Evolutionary conservation across 768 basidiomycete species (phyloP).

Genomic region (Crucibulum laeve): DNA sequence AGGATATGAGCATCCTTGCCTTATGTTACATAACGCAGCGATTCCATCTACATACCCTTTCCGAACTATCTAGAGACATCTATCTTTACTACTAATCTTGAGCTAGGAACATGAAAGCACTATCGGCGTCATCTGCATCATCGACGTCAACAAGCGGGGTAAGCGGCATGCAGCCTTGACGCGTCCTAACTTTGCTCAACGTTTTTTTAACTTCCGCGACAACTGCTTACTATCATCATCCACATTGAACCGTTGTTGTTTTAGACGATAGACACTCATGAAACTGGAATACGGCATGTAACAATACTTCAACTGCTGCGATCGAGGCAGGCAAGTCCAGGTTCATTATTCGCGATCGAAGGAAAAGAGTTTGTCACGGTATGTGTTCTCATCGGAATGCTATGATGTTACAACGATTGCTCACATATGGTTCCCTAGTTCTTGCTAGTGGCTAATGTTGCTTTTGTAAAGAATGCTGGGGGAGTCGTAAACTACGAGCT

Average conservation of each 20-base stretch:
- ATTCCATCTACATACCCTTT: not conserved
- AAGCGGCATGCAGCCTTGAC: not conserved
- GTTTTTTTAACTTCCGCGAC: not conserved
- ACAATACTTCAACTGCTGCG: slow-evolving; percentile 20
- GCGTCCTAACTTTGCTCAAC: too few species aligned
- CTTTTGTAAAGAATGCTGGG: slow-evolving; percentile 10
- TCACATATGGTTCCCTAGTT: not conserved
- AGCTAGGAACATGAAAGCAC: too few species aligned
- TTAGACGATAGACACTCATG: too few species aligned
- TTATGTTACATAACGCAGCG: too few species aligned
- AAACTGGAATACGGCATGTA: slow-evolving; percentile 20
- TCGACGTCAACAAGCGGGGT: slow-evolving; percentile 6
- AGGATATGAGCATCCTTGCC: too few species aligned
- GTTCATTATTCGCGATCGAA: slow-evolving; percentile 14
- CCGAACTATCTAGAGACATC: too few species aligned
- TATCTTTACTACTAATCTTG: too few species aligned
- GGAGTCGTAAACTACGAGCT: slow-evolving; percentile 48
- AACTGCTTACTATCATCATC: too few species aligned
- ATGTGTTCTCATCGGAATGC: slow-evolving; percentile 17
- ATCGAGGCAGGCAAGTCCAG: slow-evolving; percentile 9
- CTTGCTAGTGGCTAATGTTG: slow-evolving; percentile 70
- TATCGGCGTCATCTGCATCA: too few species aligned
- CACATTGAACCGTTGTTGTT: too few species aligned
- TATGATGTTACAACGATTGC: not conserved
- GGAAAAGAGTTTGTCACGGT: slow-evolving; percentile 14